Percentiles rank a stretch among this genome's conserved stretches.
These are phyloP conservation scores for Lycium ferocissimum DNA, from an alignment of 257 asterid species.

Conservation along the genomic window DNA sequence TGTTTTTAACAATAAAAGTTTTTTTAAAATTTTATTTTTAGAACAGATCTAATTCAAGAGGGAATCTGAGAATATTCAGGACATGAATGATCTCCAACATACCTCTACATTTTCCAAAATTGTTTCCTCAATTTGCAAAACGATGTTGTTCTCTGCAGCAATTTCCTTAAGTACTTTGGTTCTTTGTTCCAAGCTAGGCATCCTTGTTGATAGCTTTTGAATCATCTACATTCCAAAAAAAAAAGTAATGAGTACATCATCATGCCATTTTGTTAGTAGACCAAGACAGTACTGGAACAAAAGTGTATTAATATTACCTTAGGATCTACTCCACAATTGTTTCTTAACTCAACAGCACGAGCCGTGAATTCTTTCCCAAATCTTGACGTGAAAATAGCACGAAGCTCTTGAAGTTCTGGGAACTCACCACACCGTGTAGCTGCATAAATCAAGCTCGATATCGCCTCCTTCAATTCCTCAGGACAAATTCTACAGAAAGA, in stretches of 20 bases:
- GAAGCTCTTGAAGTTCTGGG: constrained; percentile 89
- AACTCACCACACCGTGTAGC: constrained; percentile 89
- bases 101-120: constrained; percentile 45
- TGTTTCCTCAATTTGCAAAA: constrained; percentile 51
- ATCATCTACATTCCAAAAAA: constrained; percentile 50
- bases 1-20: constrained; percentile 22
- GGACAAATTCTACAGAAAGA: constrained; percentile 64
- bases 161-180: constrained; percentile 65
- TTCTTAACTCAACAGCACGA: constrained; percentile 79
- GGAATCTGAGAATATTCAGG: neutral
- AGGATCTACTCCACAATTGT: constrained; percentile 85
- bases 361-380: constrained; percentile 72
- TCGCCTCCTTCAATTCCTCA: constrained; percentile 75
- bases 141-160: constrained; percentile 72
- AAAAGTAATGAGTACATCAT: neutral
- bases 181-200: constrained; percentile 69
- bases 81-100: neutral
- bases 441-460: constrained; percentile 74
- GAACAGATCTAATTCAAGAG: neutral
- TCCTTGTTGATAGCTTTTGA: constrained; percentile 78
- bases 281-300: neutral
- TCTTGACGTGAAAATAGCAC: constrained; percentile 51
- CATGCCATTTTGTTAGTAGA: neutral
- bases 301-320: constrained; percentile 47
- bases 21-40: neutral